Evolutionary conservation across 2,329 filamentous ascomycete species (phyloP), one percentile per base, ranked within the genome.

Genomic region (Ceratocystiopsis minuta): DNA sequence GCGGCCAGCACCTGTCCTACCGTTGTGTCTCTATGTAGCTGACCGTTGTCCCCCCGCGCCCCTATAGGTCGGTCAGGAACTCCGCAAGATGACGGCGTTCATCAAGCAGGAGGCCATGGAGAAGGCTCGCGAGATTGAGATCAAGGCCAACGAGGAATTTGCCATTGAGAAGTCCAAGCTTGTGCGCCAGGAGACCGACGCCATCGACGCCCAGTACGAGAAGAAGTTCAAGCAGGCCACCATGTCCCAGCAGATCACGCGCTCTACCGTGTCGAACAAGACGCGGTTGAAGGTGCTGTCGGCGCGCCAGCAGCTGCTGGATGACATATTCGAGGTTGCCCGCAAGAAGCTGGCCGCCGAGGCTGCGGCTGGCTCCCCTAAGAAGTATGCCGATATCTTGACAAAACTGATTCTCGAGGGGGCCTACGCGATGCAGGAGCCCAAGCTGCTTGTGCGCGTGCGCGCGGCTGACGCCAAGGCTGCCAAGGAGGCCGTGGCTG

Each of bases 81-180:
- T 98, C 65, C 87, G 84, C 72, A 98, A 98, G 76, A 98, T 98
- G 90, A 96, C 90, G 46, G 88, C 87, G 59, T 98, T 98, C 75
- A 98, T 98, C 77, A 84, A 86, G 63, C 90, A 96, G 67, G 90
- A 98, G 68, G 90, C 90, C 45, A 75, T 81, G 57, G 90, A 98
- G 61, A 98, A 98, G 66, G 86, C 86, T 55, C 82, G 82, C 59
- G 90, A 98, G 65, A 96, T 98, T 63, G 77, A 90, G 58, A 80
- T 96, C 67, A 96, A 96, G 67, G 90, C 90, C 62, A 87, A 96
- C 68, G 86, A 96, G 64, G 90, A 98, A 64, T 96, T 96, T 65
- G 83, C 85, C 59, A 96, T 95, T 60, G 90, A 98, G 61, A 98
- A 98, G 68, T 90, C 87, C 55, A 95, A 94, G 71, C 83, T 98